Base-by-base conservation (phyloP, 2,329 filamentous ascomycete species). In the Ceratocystiopsis sp. region DNA sequence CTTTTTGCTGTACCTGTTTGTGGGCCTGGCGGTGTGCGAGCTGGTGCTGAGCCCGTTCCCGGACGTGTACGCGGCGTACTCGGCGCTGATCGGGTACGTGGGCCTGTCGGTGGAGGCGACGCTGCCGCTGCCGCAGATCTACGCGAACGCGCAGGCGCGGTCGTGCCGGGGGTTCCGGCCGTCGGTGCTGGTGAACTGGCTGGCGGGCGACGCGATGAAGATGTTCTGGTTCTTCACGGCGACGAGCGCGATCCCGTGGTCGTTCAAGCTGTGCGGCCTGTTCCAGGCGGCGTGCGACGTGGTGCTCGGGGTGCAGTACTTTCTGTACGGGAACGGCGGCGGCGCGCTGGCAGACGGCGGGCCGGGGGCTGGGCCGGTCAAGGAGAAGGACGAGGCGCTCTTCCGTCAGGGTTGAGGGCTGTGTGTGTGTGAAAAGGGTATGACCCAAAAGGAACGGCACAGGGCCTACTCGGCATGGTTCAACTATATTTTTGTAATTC, bases 201-300 rank as follows among this genome's bases (percentile, higher is more conserved):
- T 93, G 42, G 62, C 80, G 3, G 84, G 84, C 48, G 84, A 93
- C 59, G 67, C 73, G 10, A 85, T 91, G 78, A 93, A 93, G 68
- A 81, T 89, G 70, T 82, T 85, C 54, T 80, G 76, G 76, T 91
- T 89, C 64, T 80, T 87, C 48, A 82, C 78, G 2, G 73, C 79
- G 1, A 73, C 69, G 1, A 73, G 73, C 4, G 66, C 71, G 53
- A 84, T 91, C 32, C 83, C 84, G 0, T 71, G 71, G 69, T 75
- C 80, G 2, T 93, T 91, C 61, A 89, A 89, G 64, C 61, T 84
- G 17, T 89, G 83, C 55, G 84, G 81, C 50, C 67, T 85, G 44
- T 86, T 91, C 60, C 84, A 91, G 65, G 80, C 82, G 17, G 65
- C 64, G 18, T 89, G 84, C 61, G 84, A 93, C 62, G 61, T 68